Evolutionary conservation across 257 asterid genomes (phyloP), one percentile per base, ranked within the genome.

Genomic region (Nicotiana otophora): DNA sequence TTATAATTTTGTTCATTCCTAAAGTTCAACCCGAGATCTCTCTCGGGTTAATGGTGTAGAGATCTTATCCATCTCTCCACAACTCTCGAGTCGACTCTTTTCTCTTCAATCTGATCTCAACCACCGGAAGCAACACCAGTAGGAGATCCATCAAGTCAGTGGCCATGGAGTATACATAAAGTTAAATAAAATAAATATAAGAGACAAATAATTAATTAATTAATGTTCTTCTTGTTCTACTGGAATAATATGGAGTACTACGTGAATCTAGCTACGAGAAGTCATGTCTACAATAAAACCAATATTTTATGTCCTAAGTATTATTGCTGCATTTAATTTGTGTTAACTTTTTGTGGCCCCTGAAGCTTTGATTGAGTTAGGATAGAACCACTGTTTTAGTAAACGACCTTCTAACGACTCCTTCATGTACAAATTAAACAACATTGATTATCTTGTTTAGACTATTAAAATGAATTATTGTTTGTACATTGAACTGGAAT

Each of bases 161-260:
- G 39, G 28, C 60, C 48, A 42, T 2, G 58, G 20, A 33, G 34
- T 20, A 70, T 70, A 70, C 10, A 70, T 70, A 42, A 70, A 70
- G 34, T 42, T 70, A 70, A 10, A 17, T 67, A 34, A 70, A 39
- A 70, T 70, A 70, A 14, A 15, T 19, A 12, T 5, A 16, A 72
- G 48, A 7, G 19, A 48, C 14, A 26, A 9, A 14, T 84, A 82
- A 57, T 64, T 30, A 30, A 30, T 30, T 31, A 83, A 70, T 82
- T 42, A 69, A 82, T 82, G 86, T 81, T 80, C 86, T 63, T 67
- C 77, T 78, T 64, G 82, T 77, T 83, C 79, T 82, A 15, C 14
- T 7, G 46, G 62, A 74, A 75, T 75, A 23, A 23, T 23, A 23
- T 23, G 26, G 26, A 23, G 26, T 85, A 68, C 82, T 80, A 76